Conservation (phyloP, 2,329 filamentous ascomycete species). For the Sporothrix brunneoviolacea region DNA sequence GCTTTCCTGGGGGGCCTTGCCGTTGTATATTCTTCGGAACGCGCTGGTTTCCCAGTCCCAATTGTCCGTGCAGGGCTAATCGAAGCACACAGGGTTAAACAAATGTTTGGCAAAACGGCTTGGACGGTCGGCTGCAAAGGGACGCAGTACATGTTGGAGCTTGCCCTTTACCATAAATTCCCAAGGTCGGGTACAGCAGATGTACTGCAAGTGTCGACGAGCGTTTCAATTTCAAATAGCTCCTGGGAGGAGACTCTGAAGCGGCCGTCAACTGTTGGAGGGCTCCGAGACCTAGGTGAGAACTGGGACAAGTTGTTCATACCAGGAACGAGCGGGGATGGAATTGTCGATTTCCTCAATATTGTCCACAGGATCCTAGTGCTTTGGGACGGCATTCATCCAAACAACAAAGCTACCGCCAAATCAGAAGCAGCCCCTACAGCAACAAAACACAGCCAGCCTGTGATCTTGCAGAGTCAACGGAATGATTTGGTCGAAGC, state of each 20-base stretch:
- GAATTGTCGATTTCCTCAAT: constrained; percentile 10
- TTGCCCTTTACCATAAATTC: constrained; percentile 31
- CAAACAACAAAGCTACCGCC: background rate
- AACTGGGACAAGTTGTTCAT: constrained; percentile 11
- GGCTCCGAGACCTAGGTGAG: constrained; percentile 12
- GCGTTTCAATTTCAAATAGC: constrained; percentile 3
- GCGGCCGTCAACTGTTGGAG: background rate
- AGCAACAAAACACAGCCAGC: no score
- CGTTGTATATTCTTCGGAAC: constrained; percentile 17
- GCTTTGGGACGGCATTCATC: background rate
- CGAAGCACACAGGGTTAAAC: constrained; percentile 21
- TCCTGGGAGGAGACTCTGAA: constrained; percentile 10
- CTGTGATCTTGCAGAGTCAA: no score
- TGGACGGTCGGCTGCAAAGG: constrained; percentile 28
- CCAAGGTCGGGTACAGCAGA: background rate
- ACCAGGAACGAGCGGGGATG: background rate
- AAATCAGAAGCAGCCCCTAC: background rate
- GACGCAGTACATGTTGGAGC: constrained; percentile 28
- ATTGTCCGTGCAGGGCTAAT: constrained; percentile 15
- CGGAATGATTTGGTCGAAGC: no score
- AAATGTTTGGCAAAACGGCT: constrained; percentile 26
- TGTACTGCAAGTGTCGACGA: background rate
- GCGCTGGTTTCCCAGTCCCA: constrained; percentile 24
- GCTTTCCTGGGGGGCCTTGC: constrained; percentile 22
- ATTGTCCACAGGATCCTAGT: background rate